Conservation (phyloP, 2,329 filamentous ascomycete species). For the Macroventuria anomochaeta region DNA sequence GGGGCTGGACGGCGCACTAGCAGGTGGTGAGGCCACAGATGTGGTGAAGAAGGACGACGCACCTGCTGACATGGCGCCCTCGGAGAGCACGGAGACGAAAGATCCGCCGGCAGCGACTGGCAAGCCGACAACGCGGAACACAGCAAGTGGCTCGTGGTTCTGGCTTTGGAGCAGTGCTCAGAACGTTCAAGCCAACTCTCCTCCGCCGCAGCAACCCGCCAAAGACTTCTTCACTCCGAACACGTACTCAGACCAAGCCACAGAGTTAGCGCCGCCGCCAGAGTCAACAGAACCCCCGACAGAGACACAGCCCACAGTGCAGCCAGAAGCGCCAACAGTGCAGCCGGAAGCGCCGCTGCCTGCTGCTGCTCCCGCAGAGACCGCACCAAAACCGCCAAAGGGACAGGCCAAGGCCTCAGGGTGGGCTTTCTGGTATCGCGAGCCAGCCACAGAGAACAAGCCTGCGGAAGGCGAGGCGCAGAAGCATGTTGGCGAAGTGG, state of each 20-base stretch:
- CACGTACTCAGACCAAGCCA: constrained; percentile 15
- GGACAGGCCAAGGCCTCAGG: constrained; percentile 63
- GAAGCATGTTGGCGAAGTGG: constrained; percentile 61
- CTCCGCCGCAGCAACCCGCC: constrained; percentile 23
- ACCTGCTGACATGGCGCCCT: constrained; percentile 1
- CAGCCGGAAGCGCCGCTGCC: background rate
- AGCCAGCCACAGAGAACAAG: constrained; percentile 59
- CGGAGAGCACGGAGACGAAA: constrained; percentile 23
- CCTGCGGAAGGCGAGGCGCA: constrained; percentile 63
- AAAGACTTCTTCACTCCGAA: constrained; percentile 16
- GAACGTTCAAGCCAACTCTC: constrained; percentile 46
- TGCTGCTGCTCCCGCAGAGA: constrained; percentile 1
- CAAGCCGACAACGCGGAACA: constrained; percentile 23
- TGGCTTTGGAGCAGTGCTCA: constrained; percentile 57
- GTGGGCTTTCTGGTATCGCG: constrained; percentile 82
- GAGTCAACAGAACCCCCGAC: background rate
- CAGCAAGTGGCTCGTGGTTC: constrained; percentile 55
- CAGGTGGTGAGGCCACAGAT: constrained; percentile 17
- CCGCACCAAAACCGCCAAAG: constrained; percentile 27
- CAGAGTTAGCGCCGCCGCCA: constrained; percentile 12
- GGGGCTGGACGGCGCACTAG: constrained; percentile 25
- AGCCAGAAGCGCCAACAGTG: background rate
- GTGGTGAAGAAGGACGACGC: constrained; percentile 32
- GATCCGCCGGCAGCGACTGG: constrained; percentile 19
- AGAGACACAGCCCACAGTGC: constrained; percentile 10